Base-by-base conservation (phyloP, 2,329 filamentous ascomycete species). In the Didymellaceae sp. region DNA sequence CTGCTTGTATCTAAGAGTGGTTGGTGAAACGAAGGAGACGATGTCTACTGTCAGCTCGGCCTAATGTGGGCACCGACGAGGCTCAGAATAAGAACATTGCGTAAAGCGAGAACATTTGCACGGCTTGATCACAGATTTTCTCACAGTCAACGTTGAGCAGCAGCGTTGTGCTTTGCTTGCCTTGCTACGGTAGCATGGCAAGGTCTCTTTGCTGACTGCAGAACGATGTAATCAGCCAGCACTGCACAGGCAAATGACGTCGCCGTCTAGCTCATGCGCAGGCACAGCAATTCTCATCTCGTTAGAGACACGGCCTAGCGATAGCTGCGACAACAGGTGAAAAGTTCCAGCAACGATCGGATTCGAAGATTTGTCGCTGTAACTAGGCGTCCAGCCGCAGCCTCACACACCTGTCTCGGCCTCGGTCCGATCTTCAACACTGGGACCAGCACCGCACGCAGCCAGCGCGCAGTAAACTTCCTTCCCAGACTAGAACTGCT, bases 381-480 rank as follows among this genome's bases (percentile, higher is more conserved):
- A 37, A 7, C 16, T 21, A 43, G 48, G 48, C 48, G 43, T 52
- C 42, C 48, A 42, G 48, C 48, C 48, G 48, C 48, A 52, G 48
- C 37, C 13, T 31, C 41, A 24, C 39, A 7, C 17, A 10, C 34
- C 10, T 21, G 17, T 34, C 8, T 20, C 32, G 32, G 31, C 14
- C n/a, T 17, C 16, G 31, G 31, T 18, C 31, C 31, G 16, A 33
- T 33, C 25, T 26, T 13, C 9, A 26, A 17, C 31, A 14, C 14
- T 18, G 31, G 9, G 17, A 11, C 10, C 22, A 40, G n/a, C n/a
- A 5, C 26, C 14, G 7, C 22, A 22, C 16, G 3, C 11, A 14
- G 11, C n/a, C 22, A 25, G 5, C 11, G 11, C 7, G 16, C 33
- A 5, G 26, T 28, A 13, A 10, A 4, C 6, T 11, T 14, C 8